Base-by-base conservation (phyloP, 148 eudicot species). In the Rhododendron simsii region DNA sequence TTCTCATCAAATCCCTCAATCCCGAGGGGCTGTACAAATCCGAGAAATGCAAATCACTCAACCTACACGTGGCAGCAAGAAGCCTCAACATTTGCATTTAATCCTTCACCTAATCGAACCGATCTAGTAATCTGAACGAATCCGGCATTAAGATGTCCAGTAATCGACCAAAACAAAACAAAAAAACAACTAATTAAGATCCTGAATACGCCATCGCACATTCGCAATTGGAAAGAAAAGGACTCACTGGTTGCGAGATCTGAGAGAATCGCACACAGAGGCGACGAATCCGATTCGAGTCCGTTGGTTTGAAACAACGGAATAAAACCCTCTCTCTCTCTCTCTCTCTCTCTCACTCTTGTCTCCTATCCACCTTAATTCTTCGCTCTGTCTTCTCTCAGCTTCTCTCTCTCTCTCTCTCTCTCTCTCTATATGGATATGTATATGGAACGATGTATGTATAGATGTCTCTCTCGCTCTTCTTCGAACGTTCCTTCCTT, bases 161-260 rank as follows among this genome's bases (percentile, higher is more conserved):
- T 0, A 4, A 81, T 28, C 83, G 30, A 84, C 18, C 21, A 74
- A 33, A 83, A 39, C 37, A 33, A 11, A 9, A 35, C 41, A 30
- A 41, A 61, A 23, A 44, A 45, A 4, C 23, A 5, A 57, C 75
- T 45, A n/a, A 65, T 5, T 8, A 45, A 47, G 5, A 28, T 26
- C 47, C 86, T 13, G 73, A 33, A 18, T 26, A 75, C 67, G 74
- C n/a, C 9, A 75, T 23, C 80, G 35, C 21, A 23, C 75, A 53
- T 75, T 86, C 11, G n/a, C 45, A 51, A 57, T 45, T 11, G 2
- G 41, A 78, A 26, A 16, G 81, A 84, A 51, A 41, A 5, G 11
- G 74, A 87, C 91, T 85, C 73, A 89, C 91, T 88, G 35, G 86
- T 81, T 7, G 82, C 87, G 55, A 87, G 91, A 87, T 87, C 89